A percentile compares a stretch with the other conserved stretches of the same genome.
These are phyloP conservation scores for Oxyria digyna DNA, from an alignment of 148 eudicot genomes.

Conservation along the genomic window DNA sequence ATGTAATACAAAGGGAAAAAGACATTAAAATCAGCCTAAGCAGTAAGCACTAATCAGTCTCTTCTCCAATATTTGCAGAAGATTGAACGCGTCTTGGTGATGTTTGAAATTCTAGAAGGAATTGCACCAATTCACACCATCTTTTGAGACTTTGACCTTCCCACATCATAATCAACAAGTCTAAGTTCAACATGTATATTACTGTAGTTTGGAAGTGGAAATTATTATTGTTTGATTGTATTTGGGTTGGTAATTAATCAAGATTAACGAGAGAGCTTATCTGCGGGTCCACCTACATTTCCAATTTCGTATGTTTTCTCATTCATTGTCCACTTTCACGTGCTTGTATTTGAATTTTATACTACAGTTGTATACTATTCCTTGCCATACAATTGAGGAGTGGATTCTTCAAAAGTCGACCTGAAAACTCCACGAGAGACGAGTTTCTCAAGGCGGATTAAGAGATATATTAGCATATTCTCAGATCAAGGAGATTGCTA, in stretches of 20 bases:
- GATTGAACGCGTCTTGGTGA: background rate
- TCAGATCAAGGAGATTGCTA: too few species aligned
- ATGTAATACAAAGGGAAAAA: background rate
- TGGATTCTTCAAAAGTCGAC: too few species aligned
- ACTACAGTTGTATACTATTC: too few species aligned
- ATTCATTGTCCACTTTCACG: background rate
- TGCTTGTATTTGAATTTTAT: background rate
- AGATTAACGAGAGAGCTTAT: background rate
- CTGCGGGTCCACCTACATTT: background rate
- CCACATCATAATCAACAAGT: background rate
- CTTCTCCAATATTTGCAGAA: background rate
- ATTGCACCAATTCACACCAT: background rate
- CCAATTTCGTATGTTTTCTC: background rate
- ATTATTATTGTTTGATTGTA: background rate
- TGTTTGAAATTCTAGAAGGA: conserved; percentile 4
- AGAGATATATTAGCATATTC: too few species aligned
- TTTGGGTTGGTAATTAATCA: background rate
- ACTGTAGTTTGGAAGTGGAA: background rate
- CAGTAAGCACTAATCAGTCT: too few species aligned
- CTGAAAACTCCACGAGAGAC: too few species aligned
- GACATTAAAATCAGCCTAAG: background rate
- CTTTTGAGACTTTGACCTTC: background rate
- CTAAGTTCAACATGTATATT: too few species aligned
- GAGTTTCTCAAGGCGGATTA: too few species aligned
- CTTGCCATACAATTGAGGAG: too few species aligned